phyloP scores from a whole-genome alignment of 371 early-diverging fungal genomes.

The Enteropsectra breve region DNA sequence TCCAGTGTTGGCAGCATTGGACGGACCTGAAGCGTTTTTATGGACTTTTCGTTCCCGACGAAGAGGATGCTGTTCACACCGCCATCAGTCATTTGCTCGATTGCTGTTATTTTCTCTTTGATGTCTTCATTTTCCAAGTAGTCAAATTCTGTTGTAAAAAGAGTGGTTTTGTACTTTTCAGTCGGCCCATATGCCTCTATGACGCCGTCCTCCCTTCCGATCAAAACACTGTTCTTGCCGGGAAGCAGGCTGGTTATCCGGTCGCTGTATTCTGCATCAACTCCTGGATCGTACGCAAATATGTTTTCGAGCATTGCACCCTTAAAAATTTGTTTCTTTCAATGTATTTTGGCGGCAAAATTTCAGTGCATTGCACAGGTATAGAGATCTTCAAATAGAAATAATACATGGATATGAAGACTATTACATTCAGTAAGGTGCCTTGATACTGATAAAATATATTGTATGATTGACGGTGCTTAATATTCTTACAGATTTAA shows the following conservation, averaged over 20 bases:
- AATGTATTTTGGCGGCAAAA: too few relatives aligned
- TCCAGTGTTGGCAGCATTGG: conserved; percentile 15
- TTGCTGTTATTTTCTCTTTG: conserved; percentile 94
- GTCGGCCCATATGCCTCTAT: neutral
- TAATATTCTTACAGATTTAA: too few relatives aligned
- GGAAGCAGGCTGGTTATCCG: neutral
- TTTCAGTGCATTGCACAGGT: too few relatives aligned
- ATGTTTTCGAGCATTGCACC: conserved; percentile 3
- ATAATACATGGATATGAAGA: too few relatives aligned
- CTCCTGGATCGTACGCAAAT: neutral
- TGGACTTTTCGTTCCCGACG: conserved; percentile 51
- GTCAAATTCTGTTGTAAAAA: conserved; percentile 85
- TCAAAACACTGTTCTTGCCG: neutral
- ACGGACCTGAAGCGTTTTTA: conserved; percentile 49
- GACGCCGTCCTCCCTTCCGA: conserved; percentile 25
- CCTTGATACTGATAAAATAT: too few relatives aligned
- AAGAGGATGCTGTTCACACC: conserved; percentile 33
- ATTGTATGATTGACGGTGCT: too few relatives aligned
- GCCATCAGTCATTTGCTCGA: conserved; percentile 69
- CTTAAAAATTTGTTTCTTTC: too few relatives aligned
- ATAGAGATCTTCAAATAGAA: too few relatives aligned
- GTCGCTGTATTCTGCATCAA: neutral
- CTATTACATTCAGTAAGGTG: too few relatives aligned
- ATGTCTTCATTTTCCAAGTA: conserved; percentile 95
- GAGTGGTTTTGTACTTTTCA: neutral